Evolutionary conservation across 129 eudicot species (phyloP).

Genomic region (Helianthus annuus): HanXRQr2.0-SUNRISE NC_035439.2:111095101-111095600

Average conservation of each 20-base stretch:
- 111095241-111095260: neutral
- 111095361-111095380: slow-evolving; percentile 36
- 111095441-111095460: slow-evolving; percentile 35
- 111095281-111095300: slow-evolving; percentile 18
- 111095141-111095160: too few relatives aligned
- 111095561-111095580: slow-evolving; percentile 39
- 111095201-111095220: too few relatives aligned
- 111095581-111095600: slow-evolving; percentile 34
- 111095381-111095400: slow-evolving; percentile 53
- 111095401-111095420: slow-evolving; percentile 35
- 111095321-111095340: slow-evolving; percentile 33
- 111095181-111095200: neutral
- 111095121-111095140: too few relatives aligned
- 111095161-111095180: too few relatives aligned
- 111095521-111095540: slow-evolving; percentile 22
- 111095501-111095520: neutral
- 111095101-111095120: too few relatives aligned
- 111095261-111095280: neutral
- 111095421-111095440: slow-evolving; percentile 32
- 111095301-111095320: slow-evolving; percentile 32
- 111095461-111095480: slow-evolving; percentile 27
- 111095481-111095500: slow-evolving; percentile 26
- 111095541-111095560: neutral
- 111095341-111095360: slow-evolving; percentile 40
- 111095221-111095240: neutral